Percentiles rank a stretch among this genome's conserved stretches.
These are phyloP conservation scores for Moricandia arvensis DNA, from an alignment of 345 rosid genomes.

Conservation along the genomic window DNA sequence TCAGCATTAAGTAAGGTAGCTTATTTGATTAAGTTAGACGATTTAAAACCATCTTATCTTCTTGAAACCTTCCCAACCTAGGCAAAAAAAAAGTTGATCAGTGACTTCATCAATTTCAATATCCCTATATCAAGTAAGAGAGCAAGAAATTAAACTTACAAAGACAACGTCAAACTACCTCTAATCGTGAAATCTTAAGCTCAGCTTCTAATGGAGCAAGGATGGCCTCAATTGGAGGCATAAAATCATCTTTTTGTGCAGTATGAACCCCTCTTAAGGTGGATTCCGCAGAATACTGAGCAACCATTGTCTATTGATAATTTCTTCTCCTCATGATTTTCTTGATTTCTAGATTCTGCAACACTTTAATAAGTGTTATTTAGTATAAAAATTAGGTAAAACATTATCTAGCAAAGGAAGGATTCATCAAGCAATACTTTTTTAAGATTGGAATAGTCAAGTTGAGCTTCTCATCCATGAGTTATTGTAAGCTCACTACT, in stretches of 20 bases:
- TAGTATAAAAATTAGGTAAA: neutral
- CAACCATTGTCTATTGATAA: neutral
- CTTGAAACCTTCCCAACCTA: neutral
- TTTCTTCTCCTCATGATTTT: neutral
- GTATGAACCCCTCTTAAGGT: neutral
- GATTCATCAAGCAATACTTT: neutral
- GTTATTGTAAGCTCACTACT: neutral
- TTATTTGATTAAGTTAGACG: neutral
- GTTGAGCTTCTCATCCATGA: neutral
- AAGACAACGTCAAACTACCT: neutral
- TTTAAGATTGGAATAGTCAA: neutral
- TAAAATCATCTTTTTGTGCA: neutral
- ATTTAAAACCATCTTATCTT: neutral
- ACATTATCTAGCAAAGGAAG: neutral
- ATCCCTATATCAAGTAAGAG: neutral
- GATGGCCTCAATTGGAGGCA: neutral
- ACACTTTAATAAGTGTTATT: neutral
- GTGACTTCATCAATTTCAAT: neutral
- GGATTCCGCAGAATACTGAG: neutral
- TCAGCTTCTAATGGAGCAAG: neutral
- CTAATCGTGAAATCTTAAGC: neutral
- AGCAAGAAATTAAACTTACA: neutral
- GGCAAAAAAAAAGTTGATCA: neutral
- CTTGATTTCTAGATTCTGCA: neutral
- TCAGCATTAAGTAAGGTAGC: neutral